Percentiles rank a stretch among this genome's conserved stretches.
phyloP scores from a whole-genome alignment of 306 rosid species.

The Mimosa pudica region DNA sequence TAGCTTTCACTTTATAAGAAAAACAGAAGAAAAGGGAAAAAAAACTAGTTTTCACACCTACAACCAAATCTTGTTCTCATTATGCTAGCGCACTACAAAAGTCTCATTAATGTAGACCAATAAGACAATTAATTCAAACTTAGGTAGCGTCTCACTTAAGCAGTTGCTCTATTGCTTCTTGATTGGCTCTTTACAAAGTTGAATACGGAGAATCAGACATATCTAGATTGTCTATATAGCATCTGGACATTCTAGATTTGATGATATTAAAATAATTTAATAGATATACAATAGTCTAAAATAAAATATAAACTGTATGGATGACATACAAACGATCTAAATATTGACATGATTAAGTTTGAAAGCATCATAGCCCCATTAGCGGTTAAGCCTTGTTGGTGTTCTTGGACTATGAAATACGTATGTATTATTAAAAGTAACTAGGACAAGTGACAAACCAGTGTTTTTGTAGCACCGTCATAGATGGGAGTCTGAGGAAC shows the following conservation, averaged over 20 bases:
- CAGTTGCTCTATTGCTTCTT: neutral
- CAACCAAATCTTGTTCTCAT: neutral
- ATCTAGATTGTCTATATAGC: too few species aligned
- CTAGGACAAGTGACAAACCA: constrained; percentile 30
- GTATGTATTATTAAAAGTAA: neutral
- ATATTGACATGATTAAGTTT: neutral
- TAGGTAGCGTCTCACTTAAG: neutral
- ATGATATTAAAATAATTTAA: too few species aligned
- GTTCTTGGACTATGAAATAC: neutral
- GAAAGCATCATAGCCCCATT: neutral
- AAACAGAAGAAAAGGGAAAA: too few species aligned
- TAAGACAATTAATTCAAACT: neutral
- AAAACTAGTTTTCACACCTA: too few species aligned
- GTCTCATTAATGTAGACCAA: neutral
- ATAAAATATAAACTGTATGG: too few species aligned
- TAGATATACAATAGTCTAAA: too few species aligned
- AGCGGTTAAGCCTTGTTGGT: neutral
- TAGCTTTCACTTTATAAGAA: neutral
- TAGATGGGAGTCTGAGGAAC: constrained; percentile 33
- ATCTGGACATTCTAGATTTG: too few species aligned
- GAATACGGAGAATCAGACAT: too few species aligned
- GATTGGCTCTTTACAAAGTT: too few species aligned
- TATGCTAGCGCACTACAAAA: neutral
- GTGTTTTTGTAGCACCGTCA: constrained; percentile 47
- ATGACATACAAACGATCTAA: too few species aligned